Evolutionary conservation across 257 asterid genomes (phyloP).

Genomic region (Solanum pimpinellifolium): DNA sequence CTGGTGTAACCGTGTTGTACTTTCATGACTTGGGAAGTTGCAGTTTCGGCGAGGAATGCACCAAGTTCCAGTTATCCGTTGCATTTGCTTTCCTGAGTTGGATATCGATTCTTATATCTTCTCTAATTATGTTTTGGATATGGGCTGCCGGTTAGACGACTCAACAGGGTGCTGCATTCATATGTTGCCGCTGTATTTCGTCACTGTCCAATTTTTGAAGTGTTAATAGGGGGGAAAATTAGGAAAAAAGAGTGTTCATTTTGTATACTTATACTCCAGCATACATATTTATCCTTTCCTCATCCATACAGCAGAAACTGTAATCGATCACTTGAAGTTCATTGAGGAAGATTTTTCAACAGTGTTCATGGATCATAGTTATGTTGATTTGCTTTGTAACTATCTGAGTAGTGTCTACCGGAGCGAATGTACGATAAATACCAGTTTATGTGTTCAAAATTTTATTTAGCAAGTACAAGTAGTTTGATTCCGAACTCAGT

Average conservation of each 20-base stretch:
- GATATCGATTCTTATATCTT: slow-evolving; percentile 28
- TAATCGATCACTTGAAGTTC: neutral
- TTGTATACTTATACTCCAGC: neutral
- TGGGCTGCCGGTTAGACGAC: slow-evolving; percentile 31
- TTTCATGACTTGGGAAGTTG: slow-evolving; percentile 34
- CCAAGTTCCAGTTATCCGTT: slow-evolving; percentile 33
- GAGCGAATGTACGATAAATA: neutral
- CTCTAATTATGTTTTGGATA: slow-evolving; percentile 40
- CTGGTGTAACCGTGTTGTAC: slow-evolving; percentile 36
- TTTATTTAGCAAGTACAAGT: neutral
- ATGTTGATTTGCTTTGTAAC: neutral
- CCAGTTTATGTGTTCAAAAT: neutral
- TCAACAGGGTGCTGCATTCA: neutral
- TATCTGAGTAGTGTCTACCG: neutral
- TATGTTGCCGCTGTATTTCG: neutral
- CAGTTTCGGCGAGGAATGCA: slow-evolving; percentile 33
- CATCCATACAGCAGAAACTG: neutral
- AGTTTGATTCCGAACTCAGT: neutral
- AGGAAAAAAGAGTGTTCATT: neutral
- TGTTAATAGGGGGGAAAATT: slow-evolving; percentile 1
- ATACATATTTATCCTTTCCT: neutral
- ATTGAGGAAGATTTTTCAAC: neutral
- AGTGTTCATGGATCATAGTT: neutral
- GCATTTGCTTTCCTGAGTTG: slow-evolving; percentile 44
- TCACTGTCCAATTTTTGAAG: neutral